Evolutionary conservation across 1,284 basidiomycete genomes (phyloP), one percentile per base, ranked within the genome.

Genomic region (Cryptococcus sp.): DNA sequence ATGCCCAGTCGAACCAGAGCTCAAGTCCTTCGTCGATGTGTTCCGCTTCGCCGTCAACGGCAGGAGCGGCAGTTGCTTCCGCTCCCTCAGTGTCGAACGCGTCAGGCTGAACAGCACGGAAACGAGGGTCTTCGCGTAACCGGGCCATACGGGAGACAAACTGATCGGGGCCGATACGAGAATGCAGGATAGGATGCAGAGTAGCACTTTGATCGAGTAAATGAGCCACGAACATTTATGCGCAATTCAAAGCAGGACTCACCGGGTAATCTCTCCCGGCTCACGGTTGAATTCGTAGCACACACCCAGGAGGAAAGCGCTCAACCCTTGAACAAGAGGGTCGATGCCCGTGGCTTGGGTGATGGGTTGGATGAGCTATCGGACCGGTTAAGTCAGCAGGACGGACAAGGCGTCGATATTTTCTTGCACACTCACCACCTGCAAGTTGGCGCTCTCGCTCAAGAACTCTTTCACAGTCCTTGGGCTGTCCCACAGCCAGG

Each of bases 401-500:
- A 16, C 15, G 39, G n/a, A 43, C 29, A 23, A 15, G 15, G 3
- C 26, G 10, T 29, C 10, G 26, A 29, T 29, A 29, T 29, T 10
- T 5, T 34, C 29, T 10, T 7, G 29, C n/a, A 5, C 1, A 85
- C 90, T 72, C 75, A 95, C 93, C 64, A 93, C 86, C 57, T 93
- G 89, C 54, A 99, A 78, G 50, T 93, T 93, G 15, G 93, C 90
- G 11, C 91, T 89, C 70, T 86, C 84, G 53, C 90, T 88, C 58
- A 99, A 80, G 72, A 98, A 94, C 74, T 93, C 93, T 55, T 87
- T 83, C 46, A 97, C 92, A 0, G 89, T 88, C 53, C 83, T 83
- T 0, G 93, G 87, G 63, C 94, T 93, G 67, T 98, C 93, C 93
- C 93, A 97, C n/a, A 97, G 81, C 95, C 95, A 99, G 53, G 91